These are phyloP conservation scores for Umbilicus rupestris DNA, from an alignment of 164 flowering plant genomes.

Conservation along the genomic window DNA sequence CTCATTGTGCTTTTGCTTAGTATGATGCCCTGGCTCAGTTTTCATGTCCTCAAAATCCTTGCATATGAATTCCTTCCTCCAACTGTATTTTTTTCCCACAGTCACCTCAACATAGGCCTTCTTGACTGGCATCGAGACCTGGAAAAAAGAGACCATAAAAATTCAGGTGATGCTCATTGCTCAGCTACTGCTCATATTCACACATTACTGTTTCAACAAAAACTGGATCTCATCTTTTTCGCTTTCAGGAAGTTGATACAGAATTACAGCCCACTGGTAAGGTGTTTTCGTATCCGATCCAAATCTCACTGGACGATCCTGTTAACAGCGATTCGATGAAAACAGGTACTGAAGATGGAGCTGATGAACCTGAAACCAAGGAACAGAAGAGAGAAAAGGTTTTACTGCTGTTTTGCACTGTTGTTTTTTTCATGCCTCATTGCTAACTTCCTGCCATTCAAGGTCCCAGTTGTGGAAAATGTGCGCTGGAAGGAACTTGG, in stretches of 20 bases:
- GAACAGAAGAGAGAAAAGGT: constrained; percentile 1
- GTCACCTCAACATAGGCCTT: constrained; percentile 4
- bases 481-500: constrained; percentile 9
- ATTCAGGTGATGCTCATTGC: not conserved
- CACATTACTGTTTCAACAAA: not conserved
- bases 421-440: not conserved
- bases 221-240: not conserved
- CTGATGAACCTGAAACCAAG: not conserved
- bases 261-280: not conserved
- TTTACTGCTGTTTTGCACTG: not conserved
- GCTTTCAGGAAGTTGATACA: not conserved
- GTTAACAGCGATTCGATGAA: not conserved
- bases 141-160: constrained; percentile 7
- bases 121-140: not conserved
- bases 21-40: not conserved
- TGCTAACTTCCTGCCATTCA: not conserved
- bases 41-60: not conserved
- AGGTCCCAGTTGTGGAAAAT: not conserved
- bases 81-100: not conserved
- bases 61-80: not conserved
- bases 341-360: not conserved
- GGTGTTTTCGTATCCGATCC: not conserved
- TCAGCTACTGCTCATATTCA: not conserved
- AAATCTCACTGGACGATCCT: not conserved
- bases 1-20: constrained; percentile 1